Evolutionary conservation across 495 filamentous ascomycete genomes (phyloP), one percentile per base, ranked within the genome.

Genomic region (Pseudoneurospora amorphoporcata): DNA sequence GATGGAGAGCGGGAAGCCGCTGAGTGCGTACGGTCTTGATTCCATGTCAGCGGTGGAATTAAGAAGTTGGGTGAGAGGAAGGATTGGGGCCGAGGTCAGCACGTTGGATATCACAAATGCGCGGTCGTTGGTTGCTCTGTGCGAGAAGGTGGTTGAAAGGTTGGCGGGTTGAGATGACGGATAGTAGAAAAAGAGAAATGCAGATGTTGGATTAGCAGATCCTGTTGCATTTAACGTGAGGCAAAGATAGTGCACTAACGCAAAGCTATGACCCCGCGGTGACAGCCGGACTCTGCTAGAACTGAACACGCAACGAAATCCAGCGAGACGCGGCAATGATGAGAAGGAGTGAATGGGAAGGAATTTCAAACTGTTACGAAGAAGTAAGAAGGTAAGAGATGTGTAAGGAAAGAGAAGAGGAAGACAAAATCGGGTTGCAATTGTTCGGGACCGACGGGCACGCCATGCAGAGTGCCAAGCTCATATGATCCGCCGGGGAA

Each of bases 21-120:
- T 75, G 45, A 73, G 68, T 72, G 71, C 73, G 35, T 75, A 73
- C 38, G 71, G 74, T 19, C 53, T 75, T 3, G 71, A 75, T 69
- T 75, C 74, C 17, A 61, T 75, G 38, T 17, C 61, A 1, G 71
- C 71, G 0, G 41, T 75, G 4, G 74, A 75, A 17, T 9, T 75
- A 29, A 72, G 71, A 16, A 68, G 29, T 17, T 75, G 71, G 65
- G 5, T 73, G 3, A 12, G 41, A 1, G 42, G 39, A 6, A 19
- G 17, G 4, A 41, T 75, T 8, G 69, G 69, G 12, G 41, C 38
- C 4, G 40, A 71, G n/a, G 9, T 75, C 1, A 68, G 12, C 14
- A 70, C 41, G 0, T 65, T 73, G 69, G 74, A 75, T 3, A 29
- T 75, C 3, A 69, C 42, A 61, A 68, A 37, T 0, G 45, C 68